Base-by-base conservation (phyloP, 2,329 filamentous ascomycete species). In the Monosporascus sp. region DNA sequence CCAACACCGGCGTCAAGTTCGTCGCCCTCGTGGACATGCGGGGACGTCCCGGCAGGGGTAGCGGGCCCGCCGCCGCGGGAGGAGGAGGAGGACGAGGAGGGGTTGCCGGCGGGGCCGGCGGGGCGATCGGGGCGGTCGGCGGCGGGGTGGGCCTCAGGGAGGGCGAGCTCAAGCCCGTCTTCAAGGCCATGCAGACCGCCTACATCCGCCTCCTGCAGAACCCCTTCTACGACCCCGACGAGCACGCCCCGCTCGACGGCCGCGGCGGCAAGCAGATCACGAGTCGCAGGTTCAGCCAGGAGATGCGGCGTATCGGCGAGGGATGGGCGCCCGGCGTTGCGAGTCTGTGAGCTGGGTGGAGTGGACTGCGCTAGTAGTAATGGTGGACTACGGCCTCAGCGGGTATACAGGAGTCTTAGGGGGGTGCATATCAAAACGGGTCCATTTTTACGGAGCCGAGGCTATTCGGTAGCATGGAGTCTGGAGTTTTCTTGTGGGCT, bases 1-100 rank as follows among this genome's bases (percentile, higher is more conserved):
- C 94, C 53, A 97, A 96, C 72, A 97, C 94, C 26, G 91, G 91
- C 41, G 85, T 96, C 58, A 92, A 93, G 68, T 86, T 99, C 66
- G 85, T 97, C 37, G 87, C 91, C 58, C 84, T 97, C 3, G 87
- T 97, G 31, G 93, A 99, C 73, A 91, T 96, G 82, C 85, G 91
- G 61, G 92, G 91, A 1, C 78, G 87, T 22, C 11, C n/a, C 19
- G 26, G 40, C n/a, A n/a, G 77, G 27, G 65, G 63, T 43, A 70
- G 62, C 22, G 56, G 63, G 60, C 70, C 66, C 51, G 59, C 58
- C 22, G 57, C 65, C 41, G 70, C 58, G 49, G n/a, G 51, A 50
- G 45, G 53, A 56, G 48, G 37, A 35, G 55, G 48, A 41, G 60
- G 48, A 48, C n/a, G n/a, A n/a, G 56, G 31, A 37, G 59, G 46